Base-by-base conservation (phyloP, 495 filamentous ascomycete species). In the Penicillium herquei region DNA sequence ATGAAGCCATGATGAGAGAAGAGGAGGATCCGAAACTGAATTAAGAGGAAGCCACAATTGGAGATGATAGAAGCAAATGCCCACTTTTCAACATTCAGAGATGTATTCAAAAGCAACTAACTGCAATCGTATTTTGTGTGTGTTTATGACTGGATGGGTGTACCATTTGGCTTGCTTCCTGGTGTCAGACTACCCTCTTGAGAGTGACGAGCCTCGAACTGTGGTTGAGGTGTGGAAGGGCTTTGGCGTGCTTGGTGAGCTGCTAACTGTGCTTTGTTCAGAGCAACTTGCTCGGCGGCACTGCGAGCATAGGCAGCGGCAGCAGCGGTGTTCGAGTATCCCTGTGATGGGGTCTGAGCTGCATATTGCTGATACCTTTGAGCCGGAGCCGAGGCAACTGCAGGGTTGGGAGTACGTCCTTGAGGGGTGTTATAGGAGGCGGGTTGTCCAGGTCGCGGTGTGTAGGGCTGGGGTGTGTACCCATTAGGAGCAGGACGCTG, bases 221-320 rank as follows among this genome's bases (percentile, higher is more conserved):
- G 37, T 32, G 76, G 66, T 47, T 79, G 77, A 18, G 77, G 76
- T 30, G 78, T 78, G 7, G 67, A 66, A 0, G 74, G 72, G 14
- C 65, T 68, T 54, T 73, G 72, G 37, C 68, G 61, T 32, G 64
- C 63, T 34, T 72, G 21, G 21, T 26, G 66, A 31, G 70, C 70
- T 6, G 70, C 74, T 41, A 77, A 45, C 53, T 81, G 76, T 30
- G 72, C 68, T 62, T 72, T 79, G 39, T 77, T 76, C 47, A 77
- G 41, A 3, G 68, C 64, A n/a, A 74, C 72, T 62, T 78, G 78
- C 53, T 80, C 78, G 18, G 73, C 71, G 4, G 73, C 73, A 64
- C 67, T 79, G 40, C 74, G 68, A 49, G 72, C 68, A 52, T 76
- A 73, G 6, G 67, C 67, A n/a, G 66, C 65, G 40, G 75, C 69